Evolutionary conservation across 2,329 filamentous ascomycete genomes (phyloP).

Genomic region (Coniochaeta ligniaria): DNA sequence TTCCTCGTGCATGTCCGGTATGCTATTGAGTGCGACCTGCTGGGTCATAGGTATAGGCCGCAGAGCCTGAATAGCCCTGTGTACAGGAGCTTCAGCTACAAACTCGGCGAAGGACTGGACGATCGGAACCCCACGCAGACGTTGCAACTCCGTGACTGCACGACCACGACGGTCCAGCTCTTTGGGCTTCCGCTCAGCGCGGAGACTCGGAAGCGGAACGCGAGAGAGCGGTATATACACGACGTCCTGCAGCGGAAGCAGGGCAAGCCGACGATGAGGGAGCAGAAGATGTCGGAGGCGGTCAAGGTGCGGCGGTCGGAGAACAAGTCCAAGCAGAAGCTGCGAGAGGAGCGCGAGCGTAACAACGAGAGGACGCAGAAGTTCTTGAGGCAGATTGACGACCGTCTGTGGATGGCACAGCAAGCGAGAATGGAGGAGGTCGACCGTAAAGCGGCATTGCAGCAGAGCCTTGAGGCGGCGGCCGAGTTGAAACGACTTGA

Average conservation of each 20-base stretch:
- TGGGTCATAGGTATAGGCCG: not conserved
- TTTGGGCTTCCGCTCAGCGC: not conserved
- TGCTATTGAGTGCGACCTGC: not conserved
- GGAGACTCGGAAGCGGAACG: not conserved
- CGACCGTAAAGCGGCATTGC: not conserved
- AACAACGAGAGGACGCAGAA: not conserved
- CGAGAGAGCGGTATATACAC: not conserved
- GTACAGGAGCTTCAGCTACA: not conserved
- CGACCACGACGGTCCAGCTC: not conserved
- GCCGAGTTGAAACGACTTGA: not conserved
- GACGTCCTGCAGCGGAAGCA: not conserved
- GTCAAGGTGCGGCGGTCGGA: not conserved
- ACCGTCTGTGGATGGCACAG: not conserved
- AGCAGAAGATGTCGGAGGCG: not conserved
- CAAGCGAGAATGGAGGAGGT: not conserved
- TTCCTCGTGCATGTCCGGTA: not conserved
- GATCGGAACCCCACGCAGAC: not conserved
- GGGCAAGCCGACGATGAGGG: not conserved
- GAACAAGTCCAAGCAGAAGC: not conserved
- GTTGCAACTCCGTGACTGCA: not conserved
- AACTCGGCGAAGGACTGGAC: not conserved
- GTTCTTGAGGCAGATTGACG: not conserved
- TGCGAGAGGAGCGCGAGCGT: not conserved
- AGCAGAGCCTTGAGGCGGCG: not conserved
- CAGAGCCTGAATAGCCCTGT: not conserved